phyloP scores from a whole-genome alignment of 2,329 filamentous ascomycete genomes.

The Epicoccum nigrum region DNA sequence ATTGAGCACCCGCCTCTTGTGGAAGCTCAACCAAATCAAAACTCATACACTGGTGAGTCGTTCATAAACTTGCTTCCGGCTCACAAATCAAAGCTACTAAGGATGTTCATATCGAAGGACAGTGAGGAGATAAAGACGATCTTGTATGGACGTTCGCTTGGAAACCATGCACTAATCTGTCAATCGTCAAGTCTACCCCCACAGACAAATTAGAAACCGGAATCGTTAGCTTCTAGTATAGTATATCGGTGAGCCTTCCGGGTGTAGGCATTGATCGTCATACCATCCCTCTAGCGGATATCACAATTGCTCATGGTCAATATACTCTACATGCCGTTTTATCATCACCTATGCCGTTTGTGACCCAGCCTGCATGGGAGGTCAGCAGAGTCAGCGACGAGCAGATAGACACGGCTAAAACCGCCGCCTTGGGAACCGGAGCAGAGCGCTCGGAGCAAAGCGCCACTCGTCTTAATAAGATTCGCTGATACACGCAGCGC shows the following conservation, averaged over 20 bases:
- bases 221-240: not conserved
- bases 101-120: too few species aligned
- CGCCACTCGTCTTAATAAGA: conserved; percentile 1
- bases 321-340: not conserved
- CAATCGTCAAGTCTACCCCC: too few species aligned
- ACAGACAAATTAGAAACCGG: too few species aligned
- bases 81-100: too few species aligned
- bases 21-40: too few species aligned
- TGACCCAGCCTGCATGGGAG: not conserved
- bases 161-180: too few species aligned
- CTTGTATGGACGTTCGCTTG: too few species aligned
- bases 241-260: not conserved
- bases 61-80: too few species aligned
- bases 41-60: too few species aligned
- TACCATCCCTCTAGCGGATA: not conserved
- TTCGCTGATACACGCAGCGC: not conserved
- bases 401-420: not conserved
- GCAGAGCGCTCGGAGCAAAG: not conserved
- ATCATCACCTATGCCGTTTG: not conserved
- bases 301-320: not conserved
- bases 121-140: too few species aligned
- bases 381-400: not conserved
- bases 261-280: conserved; percentile 1
- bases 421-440: not conserved
- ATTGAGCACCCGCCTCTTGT: not conserved